A percentile compares a stretch with the other conserved stretches of the same genome.
Evolutionary conservation across 106 monocot genomes (phyloP).

Genomic region (Ottelia alismoides): DNA sequence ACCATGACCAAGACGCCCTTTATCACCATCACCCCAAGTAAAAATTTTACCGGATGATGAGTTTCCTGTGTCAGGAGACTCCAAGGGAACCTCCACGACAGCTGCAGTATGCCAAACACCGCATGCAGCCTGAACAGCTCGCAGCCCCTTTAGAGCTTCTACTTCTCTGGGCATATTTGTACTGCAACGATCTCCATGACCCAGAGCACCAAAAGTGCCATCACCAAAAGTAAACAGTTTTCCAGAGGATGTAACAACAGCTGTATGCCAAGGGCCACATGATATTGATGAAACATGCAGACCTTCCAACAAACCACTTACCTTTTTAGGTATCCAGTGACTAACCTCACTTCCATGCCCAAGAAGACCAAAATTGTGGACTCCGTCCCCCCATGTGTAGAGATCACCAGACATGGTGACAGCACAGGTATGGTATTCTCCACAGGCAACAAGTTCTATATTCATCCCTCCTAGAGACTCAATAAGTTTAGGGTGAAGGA

Average conservation of each 20-base stretch:
- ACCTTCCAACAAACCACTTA: slow-evolving; percentile 50
- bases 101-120: slow-evolving; percentile 75
- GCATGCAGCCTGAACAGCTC: slow-evolving; percentile 47
- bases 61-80: slow-evolving; percentile 10
- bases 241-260: slow-evolving; percentile 54
- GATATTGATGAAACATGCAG: slow-evolving; percentile 56
- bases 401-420: slow-evolving; percentile 59
- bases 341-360: slow-evolving; percentile 63
- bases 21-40: slow-evolving; percentile 80
- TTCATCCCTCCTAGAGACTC: slow-evolving; percentile 35
- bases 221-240: slow-evolving; percentile 77
- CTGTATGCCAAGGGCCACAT: slow-evolving; percentile 76
- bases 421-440: slow-evolving; percentile 71
- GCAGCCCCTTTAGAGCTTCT: slow-evolving; percentile 39
- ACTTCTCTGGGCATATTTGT: slow-evolving; percentile 47
- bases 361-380: slow-evolving; percentile 43
- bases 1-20: slow-evolving; percentile 55
- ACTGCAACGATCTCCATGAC: slow-evolving; percentile 48
- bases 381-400: slow-evolving; percentile 72
- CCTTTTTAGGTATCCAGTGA: slow-evolving; percentile 56
- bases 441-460: slow-evolving; percentile 54
- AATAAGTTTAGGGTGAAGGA: slow-evolving; percentile 48
- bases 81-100: slow-evolving; percentile 31
- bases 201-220: slow-evolving; percentile 64
- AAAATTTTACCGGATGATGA: slow-evolving; percentile 49